These are phyloP conservation scores for Alisma plantagoaquatica DNA, from an alignment of 106 monocot genomes.

Conservation along the genomic window DNA sequence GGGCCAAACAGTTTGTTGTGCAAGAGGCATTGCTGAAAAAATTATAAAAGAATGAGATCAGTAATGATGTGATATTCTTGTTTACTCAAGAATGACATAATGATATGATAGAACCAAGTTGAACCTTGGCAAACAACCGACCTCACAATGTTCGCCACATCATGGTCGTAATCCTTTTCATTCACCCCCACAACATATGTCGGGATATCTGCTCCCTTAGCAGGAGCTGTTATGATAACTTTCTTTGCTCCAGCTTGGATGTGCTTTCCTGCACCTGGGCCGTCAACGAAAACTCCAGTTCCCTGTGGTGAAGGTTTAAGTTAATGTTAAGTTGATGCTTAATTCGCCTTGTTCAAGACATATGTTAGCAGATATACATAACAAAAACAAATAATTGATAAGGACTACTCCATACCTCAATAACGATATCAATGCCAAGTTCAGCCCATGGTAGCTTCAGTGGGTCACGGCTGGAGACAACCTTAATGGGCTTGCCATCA, in stretches of 20 bases:
- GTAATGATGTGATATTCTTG: too few relatives aligned
- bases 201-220: slow-evolving; percentile 92
- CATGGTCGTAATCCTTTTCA: slow-evolving; percentile 78
- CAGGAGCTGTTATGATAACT: slow-evolving; percentile 95
- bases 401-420: slow-evolving; percentile 90
- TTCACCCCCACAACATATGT: slow-evolving; percentile 95
- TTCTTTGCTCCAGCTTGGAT: slow-evolving; percentile 97
- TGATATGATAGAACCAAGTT: too few relatives aligned
- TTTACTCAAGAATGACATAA: too few relatives aligned
- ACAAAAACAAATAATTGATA: too few relatives aligned
- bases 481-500: slow-evolving; percentile 83
- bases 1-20: slow-evolving; percentile 97
- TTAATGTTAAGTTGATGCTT: too few relatives aligned
- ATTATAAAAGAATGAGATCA: background rate
- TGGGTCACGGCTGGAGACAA: slow-evolving; percentile 81
- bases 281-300: slow-evolving; percentile 98
- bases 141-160: slow-evolving; percentile 80
- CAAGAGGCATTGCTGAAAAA: slow-evolving; percentile 91
- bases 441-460: slow-evolving; percentile 93
- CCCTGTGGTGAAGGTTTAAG: too few relatives aligned
- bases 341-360: too few relatives aligned
- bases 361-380: too few relatives aligned
- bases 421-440: slow-evolving; percentile 96
- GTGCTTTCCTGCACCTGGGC: slow-evolving; percentile 96
- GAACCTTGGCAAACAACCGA: slow-evolving; percentile 3